Base-by-base conservation (phyloP, 805 yeast genomes). In the Lipomyces chichibuensis region DNA sequence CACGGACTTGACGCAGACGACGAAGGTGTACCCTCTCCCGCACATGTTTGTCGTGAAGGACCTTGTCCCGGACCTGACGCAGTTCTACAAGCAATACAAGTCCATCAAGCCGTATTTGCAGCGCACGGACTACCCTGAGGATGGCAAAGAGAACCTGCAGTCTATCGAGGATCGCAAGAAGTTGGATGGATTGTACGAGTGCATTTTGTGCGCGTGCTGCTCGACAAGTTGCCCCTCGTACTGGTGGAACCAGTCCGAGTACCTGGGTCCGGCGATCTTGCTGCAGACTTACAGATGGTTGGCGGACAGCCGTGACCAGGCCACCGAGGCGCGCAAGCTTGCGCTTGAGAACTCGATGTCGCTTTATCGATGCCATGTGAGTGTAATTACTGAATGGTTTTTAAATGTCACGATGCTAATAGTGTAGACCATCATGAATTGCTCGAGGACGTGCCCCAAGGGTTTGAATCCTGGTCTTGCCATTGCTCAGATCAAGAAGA, bases 171-270 rank as follows among this genome's bases (percentile, higher is more conserved):
- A 95, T 83, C 89, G 99, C 82, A 91, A 89, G 81, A 95, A 95
- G 83, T 85, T 94, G 77, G 98, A 95, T 80, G 99, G 99, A 65
- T 82, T 95, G 74, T 94, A 94, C 83, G 98, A 94, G 83, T 94
- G 99, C 84, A 94, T 94, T 76, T 84, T 94, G 78, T 94, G 99
- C 84, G 99, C 99, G 11, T 93, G 99, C 83, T 94, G 99, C 82
- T 93, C 98, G 46, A 95, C 99, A 62, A 88, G 98, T 23, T 95
- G 99, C 84, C 99, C 99, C 63, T 93, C 98, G 2, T 95, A 95
- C 86, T 95, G 99, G 99, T 95, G 99, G 99, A 95, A 95, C 83
- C 97, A 92, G 83, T 97, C 93, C 82, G 96, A 95, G 84, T 95
- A 95, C 82, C 84, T 95, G 75, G 99, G 99, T 65, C 99, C 99